A percentile compares a stretch with the other conserved stretches of the same genome.
Evolutionary conservation across 2,329 filamentous ascomycete genomes (phyloP).

Genomic region (Colletotrichum simmondsii): DNA sequence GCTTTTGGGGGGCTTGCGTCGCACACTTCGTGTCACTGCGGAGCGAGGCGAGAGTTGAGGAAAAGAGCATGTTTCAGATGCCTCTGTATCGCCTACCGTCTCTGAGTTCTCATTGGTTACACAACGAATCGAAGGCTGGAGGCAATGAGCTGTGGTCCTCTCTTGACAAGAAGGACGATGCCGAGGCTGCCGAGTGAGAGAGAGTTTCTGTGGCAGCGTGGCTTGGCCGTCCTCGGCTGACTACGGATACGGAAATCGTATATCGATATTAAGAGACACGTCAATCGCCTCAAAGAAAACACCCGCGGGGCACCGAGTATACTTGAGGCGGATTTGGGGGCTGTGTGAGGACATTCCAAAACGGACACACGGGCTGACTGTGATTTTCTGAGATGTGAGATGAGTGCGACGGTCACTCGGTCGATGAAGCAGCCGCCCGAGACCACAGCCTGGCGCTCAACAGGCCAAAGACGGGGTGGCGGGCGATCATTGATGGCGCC

Average conservation of each 20-base stretch:
- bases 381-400: slow-evolving; percentile 23
- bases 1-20: slow-evolving; percentile 16
- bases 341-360: slow-evolving; percentile 1
- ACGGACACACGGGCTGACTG: slow-evolving; percentile 4
- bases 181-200: slow-evolving; percentile 18
- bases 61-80: slow-evolving; percentile 31
- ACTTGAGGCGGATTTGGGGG: not conserved
- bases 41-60: slow-evolving; percentile 6
- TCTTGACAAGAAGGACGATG: slow-evolving; percentile 5
- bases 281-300: slow-evolving; percentile 1
- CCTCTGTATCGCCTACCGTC: not conserved
- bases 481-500: not conserved
- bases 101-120: slow-evolving; percentile 4
- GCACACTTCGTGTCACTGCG: slow-evolving; percentile 29
- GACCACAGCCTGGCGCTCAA: not conserved
- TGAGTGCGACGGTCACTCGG: slow-evolving; percentile 19
- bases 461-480: not conserved
- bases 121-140: slow-evolving; percentile 4
- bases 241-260: too few relatives aligned
- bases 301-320: not conserved
- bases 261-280: not conserved
- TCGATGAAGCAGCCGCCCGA: slow-evolving; percentile 29
- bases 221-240: not conserved
- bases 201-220: not conserved
- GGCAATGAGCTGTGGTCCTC: not conserved